These are phyloP conservation scores for Fusarium sp. DNA, from an alignment of 2,329 filamentous ascomycete genomes.

Conservation along the genomic window DNA sequence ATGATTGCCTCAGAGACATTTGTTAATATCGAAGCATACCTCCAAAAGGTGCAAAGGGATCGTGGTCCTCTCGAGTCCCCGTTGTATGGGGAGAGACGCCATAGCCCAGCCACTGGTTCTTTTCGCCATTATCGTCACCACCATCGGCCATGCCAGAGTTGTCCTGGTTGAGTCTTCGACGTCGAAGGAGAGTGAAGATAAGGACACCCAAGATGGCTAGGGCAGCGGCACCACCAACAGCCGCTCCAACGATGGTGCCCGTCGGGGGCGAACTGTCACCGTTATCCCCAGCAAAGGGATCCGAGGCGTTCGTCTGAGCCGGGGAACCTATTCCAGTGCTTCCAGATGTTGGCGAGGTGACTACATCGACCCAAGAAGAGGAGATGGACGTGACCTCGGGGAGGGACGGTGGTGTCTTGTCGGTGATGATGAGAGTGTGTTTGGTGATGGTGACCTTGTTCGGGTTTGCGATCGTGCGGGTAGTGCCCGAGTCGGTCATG, in stretches of 20 bases:
- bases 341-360: slow-evolving; percentile 10
- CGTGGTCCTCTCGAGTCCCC: slow-evolving; percentile 39
- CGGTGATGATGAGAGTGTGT: slow-evolving; percentile 47
- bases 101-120: slow-evolving; percentile 25
- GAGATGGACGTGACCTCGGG: slow-evolving; percentile 7
- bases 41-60: slow-evolving; percentile 58
- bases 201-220: slow-evolving; percentile 42
- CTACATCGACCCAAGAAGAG: slow-evolving; percentile 6
- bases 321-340: slow-evolving; percentile 13
- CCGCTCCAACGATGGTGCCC: slow-evolving; percentile 49
- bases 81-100: slow-evolving; percentile 42
- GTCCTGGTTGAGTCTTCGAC: slow-evolving; percentile 21
- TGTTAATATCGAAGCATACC: slow-evolving; percentile 46
- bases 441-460: slow-evolving; percentile 49
- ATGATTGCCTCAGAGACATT: neutral
- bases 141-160: neutral
- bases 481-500: slow-evolving; percentile 51
- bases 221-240: slow-evolving; percentile 43
- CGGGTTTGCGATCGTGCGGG: slow-evolving; percentile 50
- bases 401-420: slow-evolving; percentile 36
- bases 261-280: slow-evolving; percentile 35
- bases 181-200: slow-evolving; percentile 33
- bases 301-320: slow-evolving; percentile 11
- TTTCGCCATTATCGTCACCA: slow-evolving; percentile 39
- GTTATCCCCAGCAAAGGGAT: neutral